Conservation (phyloP, 208 protist species). For the Leishmania arabica region DNA sequence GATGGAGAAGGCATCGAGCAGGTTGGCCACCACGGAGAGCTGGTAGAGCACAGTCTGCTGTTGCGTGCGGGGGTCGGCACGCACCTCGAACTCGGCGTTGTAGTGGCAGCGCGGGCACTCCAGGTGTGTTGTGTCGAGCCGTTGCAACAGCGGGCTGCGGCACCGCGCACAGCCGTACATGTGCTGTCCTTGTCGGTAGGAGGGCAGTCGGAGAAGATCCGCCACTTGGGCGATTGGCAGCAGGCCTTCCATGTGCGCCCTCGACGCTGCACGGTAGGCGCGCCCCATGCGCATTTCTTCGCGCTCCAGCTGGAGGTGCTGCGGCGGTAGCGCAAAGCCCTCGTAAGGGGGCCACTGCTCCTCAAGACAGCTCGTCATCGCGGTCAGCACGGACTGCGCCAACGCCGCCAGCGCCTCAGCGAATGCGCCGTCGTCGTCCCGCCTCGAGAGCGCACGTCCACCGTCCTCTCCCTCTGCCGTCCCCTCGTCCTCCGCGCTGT, state of each 20-base stretch:
- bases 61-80: slow-evolving; percentile 38
- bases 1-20: slow-evolving; percentile 61
- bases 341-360: slow-evolving; percentile 61
- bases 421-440: not conserved
- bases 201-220: slow-evolving; percentile 39
- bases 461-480: not conserved
- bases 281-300: slow-evolving; percentile 43
- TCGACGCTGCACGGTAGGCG: slow-evolving; percentile 33
- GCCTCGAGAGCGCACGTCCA: not conserved
- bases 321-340: slow-evolving; percentile 42
- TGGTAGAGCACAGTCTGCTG: slow-evolving; percentile 70
- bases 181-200: slow-evolving; percentile 35
- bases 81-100: slow-evolving; percentile 70
- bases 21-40: slow-evolving; percentile 47
- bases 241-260: slow-evolving; percentile 27
- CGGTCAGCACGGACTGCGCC: slow-evolving; percentile 8
- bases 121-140: slow-evolving; percentile 34
- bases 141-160: slow-evolving; percentile 39
- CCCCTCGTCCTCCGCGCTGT: slow-evolving; percentile 5
- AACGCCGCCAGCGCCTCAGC: not conserved
- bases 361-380: slow-evolving; percentile 34
- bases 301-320: slow-evolving; percentile 29
- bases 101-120: slow-evolving; percentile 73
- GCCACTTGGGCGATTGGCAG: slow-evolving; percentile 33
- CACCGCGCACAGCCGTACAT: slow-evolving; percentile 71